Percentiles rank a stretch among this genome's conserved stretches.
These are phyloP conservation scores for Penicillium brevicompactum DNA, from an alignment of 2,329 filamentous ascomycete genomes.

Conservation along the genomic window DNA sequence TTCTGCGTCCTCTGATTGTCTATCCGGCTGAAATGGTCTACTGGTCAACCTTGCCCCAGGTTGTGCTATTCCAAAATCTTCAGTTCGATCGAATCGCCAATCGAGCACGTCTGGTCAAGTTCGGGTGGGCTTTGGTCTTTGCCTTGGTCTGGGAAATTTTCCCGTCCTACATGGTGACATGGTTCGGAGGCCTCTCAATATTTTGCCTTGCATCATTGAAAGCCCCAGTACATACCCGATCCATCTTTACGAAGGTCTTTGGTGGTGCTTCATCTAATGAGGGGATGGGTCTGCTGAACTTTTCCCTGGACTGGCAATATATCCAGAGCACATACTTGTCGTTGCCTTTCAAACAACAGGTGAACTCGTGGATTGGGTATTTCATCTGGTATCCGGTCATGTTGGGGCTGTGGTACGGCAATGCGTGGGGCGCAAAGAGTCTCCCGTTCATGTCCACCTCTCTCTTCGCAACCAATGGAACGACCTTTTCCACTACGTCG, in stretches of 20 bases:
- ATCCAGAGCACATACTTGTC: conserved; percentile 13
- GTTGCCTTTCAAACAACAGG: conserved; percentile 20
- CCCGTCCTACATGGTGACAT: conserved; percentile 26
- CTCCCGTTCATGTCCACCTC: conserved; percentile 34
- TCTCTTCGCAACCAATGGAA: conserved; percentile 35
- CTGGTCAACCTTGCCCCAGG: conserved; percentile 56
- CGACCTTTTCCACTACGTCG: conserved; percentile 18
- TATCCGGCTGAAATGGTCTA: conserved; percentile 61
- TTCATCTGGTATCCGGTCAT: conserved; percentile 22
- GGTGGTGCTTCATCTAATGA: conserved; percentile 29
- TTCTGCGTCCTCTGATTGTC: conserved; percentile 57
- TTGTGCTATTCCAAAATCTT: conserved; percentile 57
- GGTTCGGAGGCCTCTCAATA: conserved; percentile 27
- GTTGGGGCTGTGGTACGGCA: conserved; percentile 28
- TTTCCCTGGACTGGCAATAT: conserved; percentile 30
- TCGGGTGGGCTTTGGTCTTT: background rate
- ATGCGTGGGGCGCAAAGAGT: conserved; percentile 22
- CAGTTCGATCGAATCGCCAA: conserved; percentile 20
- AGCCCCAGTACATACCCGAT: conserved; percentile 7
- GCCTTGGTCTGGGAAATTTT: background rate
- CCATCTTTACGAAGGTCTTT: conserved; percentile 16
- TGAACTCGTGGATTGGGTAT: conserved; percentile 24
- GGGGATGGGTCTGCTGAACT: conserved; percentile 27
- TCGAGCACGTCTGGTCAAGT: background rate
- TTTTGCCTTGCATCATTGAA: conserved; percentile 16